A percentile compares a stretch with the other conserved stretches of the same genome.
These are phyloP conservation scores for Theileria annulata DNA, from an alignment of 169 alveolate genomes.

Conservation along the genomic window DNA sequence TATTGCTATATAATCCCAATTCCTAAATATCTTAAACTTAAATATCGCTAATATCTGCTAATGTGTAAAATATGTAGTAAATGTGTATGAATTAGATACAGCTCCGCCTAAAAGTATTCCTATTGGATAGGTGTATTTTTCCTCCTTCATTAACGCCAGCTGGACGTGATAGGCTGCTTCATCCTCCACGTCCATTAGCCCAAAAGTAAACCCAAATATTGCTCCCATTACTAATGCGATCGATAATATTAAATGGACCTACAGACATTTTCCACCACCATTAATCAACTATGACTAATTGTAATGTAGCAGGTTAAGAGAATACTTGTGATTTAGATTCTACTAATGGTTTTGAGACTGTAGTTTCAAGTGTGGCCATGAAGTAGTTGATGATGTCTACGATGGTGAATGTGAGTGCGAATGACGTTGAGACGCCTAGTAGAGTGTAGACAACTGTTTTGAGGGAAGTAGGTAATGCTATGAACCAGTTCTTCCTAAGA, in stretches of 20 bases:
- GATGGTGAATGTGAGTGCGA: conserved; percentile 89
- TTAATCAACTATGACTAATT: no score
- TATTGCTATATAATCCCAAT: background rate
- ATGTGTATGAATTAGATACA: conserved; percentile 49
- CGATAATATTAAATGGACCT: conserved; percentile 84
- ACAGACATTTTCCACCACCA: conserved; percentile 8
- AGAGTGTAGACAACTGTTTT: conserved; percentile 91
- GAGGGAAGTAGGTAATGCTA: conserved; percentile 72
- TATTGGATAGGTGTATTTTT: conserved; percentile 89
- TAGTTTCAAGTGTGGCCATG: conserved; percentile 81
- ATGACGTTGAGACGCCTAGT: conserved; percentile 91
- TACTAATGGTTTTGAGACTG: conserved; percentile 86
- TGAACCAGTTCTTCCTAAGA: conserved; percentile 89
- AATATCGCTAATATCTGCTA: background rate
- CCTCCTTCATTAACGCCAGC: conserved; percentile 88
- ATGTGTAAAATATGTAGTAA: background rate
- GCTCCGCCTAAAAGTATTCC: conserved; percentile 91
- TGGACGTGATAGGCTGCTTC: conserved; percentile 86
- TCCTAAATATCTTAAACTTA: background rate
- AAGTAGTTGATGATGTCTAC: conserved; percentile 89
- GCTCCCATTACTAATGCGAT: conserved; percentile 91
- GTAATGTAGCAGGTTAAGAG: no score
- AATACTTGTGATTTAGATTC: conserved; percentile 86
- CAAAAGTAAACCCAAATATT: conserved; percentile 91
- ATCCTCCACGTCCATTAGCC: conserved; percentile 91